Percentiles rank a stretch among this genome's conserved stretches.
These are phyloP conservation scores for Paralagenidium karlingii DNA, from an alignment of 352 stramenopile species.

Conservation along the genomic window DNA sequence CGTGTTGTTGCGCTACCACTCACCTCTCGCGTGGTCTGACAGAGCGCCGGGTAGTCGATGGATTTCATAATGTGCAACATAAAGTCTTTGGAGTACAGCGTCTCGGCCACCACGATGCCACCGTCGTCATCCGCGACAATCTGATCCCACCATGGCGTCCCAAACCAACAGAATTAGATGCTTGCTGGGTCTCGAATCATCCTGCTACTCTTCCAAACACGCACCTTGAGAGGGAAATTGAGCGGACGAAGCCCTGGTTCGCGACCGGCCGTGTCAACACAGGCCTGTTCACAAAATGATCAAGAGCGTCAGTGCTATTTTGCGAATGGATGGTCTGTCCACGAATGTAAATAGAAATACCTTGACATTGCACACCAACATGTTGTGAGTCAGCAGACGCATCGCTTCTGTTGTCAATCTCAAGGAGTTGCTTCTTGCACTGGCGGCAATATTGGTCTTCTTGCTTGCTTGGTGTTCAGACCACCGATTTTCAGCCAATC, in stretches of 20 bases:
- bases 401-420: conserved; percentile 12
- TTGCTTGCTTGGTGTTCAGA: background rate
- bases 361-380: conserved; percentile 82
- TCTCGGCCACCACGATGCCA: conserved; percentile 64
- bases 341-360: too few relatives aligned
- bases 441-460: background rate
- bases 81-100: conserved; percentile 71
- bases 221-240: conserved; percentile 71
- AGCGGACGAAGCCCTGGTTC: conserved; percentile 40
- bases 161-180: too few relatives aligned
- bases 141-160: too few relatives aligned
- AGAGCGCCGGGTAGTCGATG: conserved; percentile 73
- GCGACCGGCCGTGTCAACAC: conserved; percentile 53
- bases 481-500: background rate
- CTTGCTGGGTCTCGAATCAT: too few relatives aligned
- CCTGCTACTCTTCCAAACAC: background rate
- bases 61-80: conserved; percentile 81
- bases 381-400: conserved; percentile 80
- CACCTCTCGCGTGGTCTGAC: conserved; percentile 63
- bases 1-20: background rate
- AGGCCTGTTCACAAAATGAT: conserved; percentile 22
- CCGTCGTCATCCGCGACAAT: conserved; percentile 64
- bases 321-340: background rate
- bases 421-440: conserved; percentile 2
- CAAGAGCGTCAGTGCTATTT: conserved; percentile 1